Percentiles rank a stretch among this genome's conserved stretches.
Evolutionary conservation across 2,329 filamentous ascomycete genomes (phyloP).

Genomic region (Colletotrichum sansevieriae): DNA sequence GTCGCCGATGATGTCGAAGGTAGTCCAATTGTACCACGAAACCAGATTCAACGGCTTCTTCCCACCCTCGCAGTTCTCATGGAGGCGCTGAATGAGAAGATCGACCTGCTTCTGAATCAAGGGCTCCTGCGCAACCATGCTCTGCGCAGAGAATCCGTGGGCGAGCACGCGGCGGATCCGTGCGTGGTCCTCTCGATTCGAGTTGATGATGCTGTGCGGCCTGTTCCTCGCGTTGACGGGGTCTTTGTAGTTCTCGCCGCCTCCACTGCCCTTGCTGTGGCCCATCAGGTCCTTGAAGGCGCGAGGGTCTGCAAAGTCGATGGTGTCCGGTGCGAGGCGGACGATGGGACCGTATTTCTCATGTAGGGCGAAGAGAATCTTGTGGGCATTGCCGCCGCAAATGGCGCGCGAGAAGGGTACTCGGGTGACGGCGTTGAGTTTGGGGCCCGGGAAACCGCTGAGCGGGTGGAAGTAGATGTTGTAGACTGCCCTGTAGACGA

Average conservation of each 20-base stretch:
- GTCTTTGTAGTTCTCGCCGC: conserved; percentile 27
- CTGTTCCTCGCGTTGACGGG: conserved; percentile 21
- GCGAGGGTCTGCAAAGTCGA: conserved; percentile 53
- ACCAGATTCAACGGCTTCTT: conserved; percentile 23
- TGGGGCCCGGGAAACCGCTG: conserved; percentile 49
- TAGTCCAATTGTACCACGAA: conserved; percentile 44
- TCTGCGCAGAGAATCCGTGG: conserved; percentile 48
- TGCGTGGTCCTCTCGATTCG: conserved; percentile 42
- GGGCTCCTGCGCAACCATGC: conserved; percentile 50
- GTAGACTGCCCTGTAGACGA: conserved; percentile 43
- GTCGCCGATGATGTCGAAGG: conserved; percentile 50
- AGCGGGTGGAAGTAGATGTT: conserved; percentile 53
- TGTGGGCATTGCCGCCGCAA: conserved; percentile 15
- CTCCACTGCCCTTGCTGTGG: conserved; percentile 31
- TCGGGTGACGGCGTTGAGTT: conserved; percentile 23
- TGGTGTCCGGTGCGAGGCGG: conserved; percentile 54
- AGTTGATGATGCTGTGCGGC: conserved; percentile 36
- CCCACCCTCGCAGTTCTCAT: conserved; percentile 30
- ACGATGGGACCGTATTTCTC: conserved; percentile 52
- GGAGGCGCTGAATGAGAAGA: conserved; percentile 50
- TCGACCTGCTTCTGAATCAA: conserved; percentile 49
- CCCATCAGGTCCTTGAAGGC: conserved; percentile 59
- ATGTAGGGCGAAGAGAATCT: conserved; percentile 37
- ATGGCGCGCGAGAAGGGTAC: conserved; percentile 22
- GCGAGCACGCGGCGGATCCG: conserved; percentile 45